phyloP scores from a whole-genome alignment of 768 basidiomycete species.

The Trametes cubensis region DNA sequence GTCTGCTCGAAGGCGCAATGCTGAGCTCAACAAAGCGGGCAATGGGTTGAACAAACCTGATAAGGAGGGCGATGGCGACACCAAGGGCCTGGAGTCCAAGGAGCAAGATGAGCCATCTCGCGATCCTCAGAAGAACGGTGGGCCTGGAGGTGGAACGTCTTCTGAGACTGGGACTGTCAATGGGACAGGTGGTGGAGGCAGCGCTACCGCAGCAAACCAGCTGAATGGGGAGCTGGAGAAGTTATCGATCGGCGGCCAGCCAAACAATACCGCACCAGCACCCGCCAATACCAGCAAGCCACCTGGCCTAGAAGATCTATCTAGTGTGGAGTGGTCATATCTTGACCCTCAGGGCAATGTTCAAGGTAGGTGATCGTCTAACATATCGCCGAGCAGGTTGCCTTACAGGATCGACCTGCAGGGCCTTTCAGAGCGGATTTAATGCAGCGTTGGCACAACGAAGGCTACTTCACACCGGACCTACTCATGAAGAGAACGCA shows the following conservation, averaged over 20 bases:
- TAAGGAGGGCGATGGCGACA: slow-evolving; percentile 45
- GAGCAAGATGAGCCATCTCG: slow-evolving; percentile 56
- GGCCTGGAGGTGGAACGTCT: neutral
- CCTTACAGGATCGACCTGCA: slow-evolving; percentile 34
- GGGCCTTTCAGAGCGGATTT: slow-evolving; percentile 87
- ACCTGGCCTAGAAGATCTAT: slow-evolving; percentile 53
- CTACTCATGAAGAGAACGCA: slow-evolving; percentile 84
- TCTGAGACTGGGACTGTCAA: neutral
- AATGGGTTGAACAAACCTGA: slow-evolving; percentile 26
- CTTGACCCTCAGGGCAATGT: slow-evolving; percentile 89
- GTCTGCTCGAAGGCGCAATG: slow-evolving; percentile 64
- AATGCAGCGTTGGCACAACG: slow-evolving; percentile 95
- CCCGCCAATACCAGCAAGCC: slow-evolving; percentile 30
- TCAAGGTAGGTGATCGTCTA: slow-evolving; percentile 62
- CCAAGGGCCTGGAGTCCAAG: slow-evolving; percentile 52
- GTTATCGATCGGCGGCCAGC: slow-evolving; percentile 6
- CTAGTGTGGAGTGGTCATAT: slow-evolving; percentile 84
- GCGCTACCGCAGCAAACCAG: neutral
- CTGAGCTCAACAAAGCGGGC: slow-evolving; percentile 50
- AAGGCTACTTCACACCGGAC: slow-evolving; percentile 83
- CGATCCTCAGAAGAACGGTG: slow-evolving; percentile 1
- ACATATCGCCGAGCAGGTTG: neutral
- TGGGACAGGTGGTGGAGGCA: neutral
- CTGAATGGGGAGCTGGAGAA: slow-evolving; percentile 7
- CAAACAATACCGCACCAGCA: slow-evolving; percentile 32